Base-by-base conservation (phyloP, 441 rosid genomes). In the Pelargonium cotyledonis region DNA sequence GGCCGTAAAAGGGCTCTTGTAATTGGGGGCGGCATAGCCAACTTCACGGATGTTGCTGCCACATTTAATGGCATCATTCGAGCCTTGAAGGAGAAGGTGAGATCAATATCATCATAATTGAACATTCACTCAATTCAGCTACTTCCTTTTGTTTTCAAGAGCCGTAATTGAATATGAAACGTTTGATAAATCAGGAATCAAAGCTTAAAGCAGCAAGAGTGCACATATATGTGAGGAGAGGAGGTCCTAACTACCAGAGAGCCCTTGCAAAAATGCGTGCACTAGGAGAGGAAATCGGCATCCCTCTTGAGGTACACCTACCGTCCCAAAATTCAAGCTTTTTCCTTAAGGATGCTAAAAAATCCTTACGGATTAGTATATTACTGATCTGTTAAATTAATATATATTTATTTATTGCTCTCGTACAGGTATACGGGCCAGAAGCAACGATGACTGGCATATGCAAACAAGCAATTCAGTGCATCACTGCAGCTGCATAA, bases 381-480 rank as follows among this genome's bases (percentile, higher is more conserved):
- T 44, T 44, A 44, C 49, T 44, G 5, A 2, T 44, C 9, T 44
- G 12, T 9, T 44, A 29, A 29, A 29, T 29, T 29, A 65, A 49
- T 16, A 21, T 31, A n/a, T 49, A 68, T 49, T 11, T n/a, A 35
- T 23, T 35, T 12, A n/a, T 7, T 23, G 68, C 40, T 72, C n/a
- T 44, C 23, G 60, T 69, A 16, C 40, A 90, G 98, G 98, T 93
- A 73, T 93, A 89, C 63, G 96, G 97, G 10, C 97, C 96, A 23
- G 96, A 93, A 80, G 95, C 93, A 63, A 90, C 97, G 6, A 90
- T 93, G 98, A 93, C 97, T 10, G 93, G 97, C 21, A 91, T 93
- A 55, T 93, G 98, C 87, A 91, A 93, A 74, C 85, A 93, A 75
- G 98, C 97, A 65, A 91, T 93, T 8, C 84, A 93, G 18, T 85